Base-by-base conservation (phyloP, 192 early-diverging fungal species). In the Backusella luteola region DNA sequence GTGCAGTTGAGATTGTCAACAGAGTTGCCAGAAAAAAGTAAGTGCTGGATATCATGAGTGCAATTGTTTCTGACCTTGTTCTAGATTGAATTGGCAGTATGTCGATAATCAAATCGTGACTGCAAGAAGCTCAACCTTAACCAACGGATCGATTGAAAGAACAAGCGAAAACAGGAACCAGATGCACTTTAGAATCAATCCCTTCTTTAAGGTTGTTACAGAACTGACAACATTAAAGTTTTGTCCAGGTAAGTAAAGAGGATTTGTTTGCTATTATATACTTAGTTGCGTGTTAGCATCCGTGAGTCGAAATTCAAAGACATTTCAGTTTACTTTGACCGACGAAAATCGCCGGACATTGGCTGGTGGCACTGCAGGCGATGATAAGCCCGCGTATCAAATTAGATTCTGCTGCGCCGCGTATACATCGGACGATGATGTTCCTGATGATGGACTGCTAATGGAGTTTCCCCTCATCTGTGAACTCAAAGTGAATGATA, bases 401-500 rank as follows among this genome's bases (percentile, higher is more conserved):
- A 66, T 74, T 21, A 19, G 73, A 66, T 41, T 74, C 6, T 74
- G 29, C 35, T 74, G 73, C 32, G 52, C 36, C 14, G 42, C 32
- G 3, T 56, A 38, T 41, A 14, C 21, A 17, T 26, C 52, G 5
- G 41, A 39, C 5, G 39, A 39, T 15, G 26, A 6, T 1, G 11
- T 63, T 29, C 23, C 56, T 12, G 23, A 11, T 6, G 42, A 74
- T 1, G 23, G 42, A 1, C 3, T 73, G 3, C 26, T 4, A 4
- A 23, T 74, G n/a, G 73, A 74, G 23, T 74, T 74, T n/a, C 73
- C 73, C 7, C 1, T 2, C 6, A 74, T 74, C 4, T 74, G 73
- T 66, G 73, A 74, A 66, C 21, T 74, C 9, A 74, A 41, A 39
- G 52, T 74, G 14, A 74, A 74, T 66, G 73, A 38, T 19, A 56